Evolutionary conservation across 2,329 filamentous ascomycete species (phyloP).

Genomic region (Talaromyces sp.): DNA sequence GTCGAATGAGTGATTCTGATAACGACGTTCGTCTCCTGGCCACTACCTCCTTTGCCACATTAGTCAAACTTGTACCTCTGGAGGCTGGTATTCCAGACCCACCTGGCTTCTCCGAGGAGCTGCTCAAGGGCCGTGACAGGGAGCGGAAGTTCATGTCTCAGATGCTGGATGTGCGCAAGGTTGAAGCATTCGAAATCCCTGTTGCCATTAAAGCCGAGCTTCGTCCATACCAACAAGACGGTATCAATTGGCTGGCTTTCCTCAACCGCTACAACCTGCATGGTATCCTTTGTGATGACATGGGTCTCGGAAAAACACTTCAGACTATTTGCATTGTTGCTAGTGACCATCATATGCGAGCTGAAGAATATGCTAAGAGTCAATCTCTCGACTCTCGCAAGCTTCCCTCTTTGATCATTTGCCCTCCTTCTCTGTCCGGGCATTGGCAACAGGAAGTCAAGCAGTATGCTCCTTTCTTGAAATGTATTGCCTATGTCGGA

Average conservation of each 20-base stretch:
- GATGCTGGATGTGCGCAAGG: conserved; percentile 94
- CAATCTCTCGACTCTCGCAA: conserved; percentile 74
- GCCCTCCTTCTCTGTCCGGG: conserved; percentile 91
- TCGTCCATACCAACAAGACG: conserved; percentile 96
- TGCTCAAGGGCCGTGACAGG: conserved; percentile 86
- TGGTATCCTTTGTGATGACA: conserved; percentile 97
- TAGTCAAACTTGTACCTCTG: conserved; percentile 94
- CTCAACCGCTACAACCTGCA: conserved; percentile 97
- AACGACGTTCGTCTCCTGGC: conserved; percentile 92
- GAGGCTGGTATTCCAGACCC: conserved; percentile 98
- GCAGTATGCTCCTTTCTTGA: conserved; percentile 92
- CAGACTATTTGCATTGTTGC: conserved; percentile 98
- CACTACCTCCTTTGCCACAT: conserved; percentile 93
- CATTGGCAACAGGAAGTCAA: conserved; percentile 99
- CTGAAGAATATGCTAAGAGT: conserved; percentile 85
- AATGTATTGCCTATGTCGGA: conserved; percentile 86
- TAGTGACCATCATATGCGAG: conserved; percentile 92
- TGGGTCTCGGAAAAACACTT: conserved; percentile 96
- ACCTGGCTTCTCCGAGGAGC: conserved; percentile 83
- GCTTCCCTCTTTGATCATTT: conserved; percentile 90
- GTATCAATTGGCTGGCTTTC: conserved; percentile 98
- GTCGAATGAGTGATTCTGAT: conserved; percentile 97
- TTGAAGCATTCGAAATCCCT: conserved; percentile 89
- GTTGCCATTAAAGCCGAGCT: conserved; percentile 97
- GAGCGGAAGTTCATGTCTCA: conserved; percentile 97